Base-by-base conservation (phyloP, 2,329 filamentous ascomycete genomes). In the Pseudogymnoascus sp. region DNA sequence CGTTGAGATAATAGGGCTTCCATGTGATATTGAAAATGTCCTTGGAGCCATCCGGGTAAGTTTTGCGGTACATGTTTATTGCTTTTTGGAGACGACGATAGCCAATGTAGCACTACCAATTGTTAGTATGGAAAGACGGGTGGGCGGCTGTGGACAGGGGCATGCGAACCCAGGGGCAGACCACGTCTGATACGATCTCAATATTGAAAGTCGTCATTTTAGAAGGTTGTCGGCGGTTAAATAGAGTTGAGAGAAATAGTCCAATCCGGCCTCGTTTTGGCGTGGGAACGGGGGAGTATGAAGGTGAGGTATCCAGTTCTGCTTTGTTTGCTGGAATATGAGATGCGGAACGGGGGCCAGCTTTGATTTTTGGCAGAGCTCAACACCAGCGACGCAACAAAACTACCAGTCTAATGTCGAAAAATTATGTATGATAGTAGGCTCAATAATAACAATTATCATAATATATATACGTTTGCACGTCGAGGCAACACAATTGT, bases 1-100 rank as follows among this genome's bases (percentile, higher is more conserved):
- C 48, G 70, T 92, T 86, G 60, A 96, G 83, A 73, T 93, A 92
- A 77, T 90, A 96, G 1, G 91, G 88, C 64, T 83, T 81, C 89
- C 90, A 96, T 64, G 81, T 82, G 12, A 89, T 84, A 55, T 80
- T 81, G 76, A 95, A 92, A 17, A 81, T 89, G 75, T 93, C 88
- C 39, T 80, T 74, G 8, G 78, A 82, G 59, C 48, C 48, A 13
- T 78, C 76, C 0, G 88, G 85, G 67, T 90, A 79, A 39, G 80
- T 78, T 68, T 82, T 78, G 69, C 84, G 82, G 77, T 90, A 90
- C 31, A 82, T 74, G 7, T 78, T 72, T 64, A 96, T 93, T 65
- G 88, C 90, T 65, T 82, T 82, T 59, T 88, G 84, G 39, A 96
- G 83, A 38, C 89, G 86, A 66, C 85, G 85, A 72, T 90, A 89